phyloP scores from a whole-genome alignment of 306 rosid species.

The Lathyrus tuberosus region DNA sequence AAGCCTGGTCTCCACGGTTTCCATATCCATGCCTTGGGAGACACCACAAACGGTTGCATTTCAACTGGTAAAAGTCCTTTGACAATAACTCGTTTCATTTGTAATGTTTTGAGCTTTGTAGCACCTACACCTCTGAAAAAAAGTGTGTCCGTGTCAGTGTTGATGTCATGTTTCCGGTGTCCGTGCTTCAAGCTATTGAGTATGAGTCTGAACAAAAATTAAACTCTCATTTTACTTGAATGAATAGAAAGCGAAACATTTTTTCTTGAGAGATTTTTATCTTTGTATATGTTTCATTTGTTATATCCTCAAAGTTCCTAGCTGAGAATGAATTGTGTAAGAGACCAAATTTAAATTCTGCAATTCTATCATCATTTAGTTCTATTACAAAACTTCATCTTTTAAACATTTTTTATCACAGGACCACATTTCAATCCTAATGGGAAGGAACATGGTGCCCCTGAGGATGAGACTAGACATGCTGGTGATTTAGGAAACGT shows the following conservation, averaged over 20 bases:
- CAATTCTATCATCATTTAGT: background rate
- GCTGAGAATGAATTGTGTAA: constrained; percentile 16
- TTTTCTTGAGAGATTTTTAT: background rate
- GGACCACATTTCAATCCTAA: constrained; percentile 92
- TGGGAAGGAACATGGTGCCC: constrained; percentile 84
- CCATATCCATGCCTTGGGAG: constrained; percentile 93
- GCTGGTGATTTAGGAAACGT: constrained; percentile 98
- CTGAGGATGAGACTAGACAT: constrained; percentile 79
- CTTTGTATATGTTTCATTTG: background rate
- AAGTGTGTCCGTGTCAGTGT: too few species aligned
- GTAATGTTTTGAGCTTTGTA: background rate
- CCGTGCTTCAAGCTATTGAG: background rate
- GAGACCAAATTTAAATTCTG: background rate
- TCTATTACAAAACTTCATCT: constrained; percentile 3
- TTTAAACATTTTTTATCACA: constrained; percentile 29
- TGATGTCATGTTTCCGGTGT: too few species aligned
- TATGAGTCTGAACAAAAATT: constrained; percentile 1
- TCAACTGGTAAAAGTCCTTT: constrained; percentile 70
- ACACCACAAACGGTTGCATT: constrained; percentile 94
- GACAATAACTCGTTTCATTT: background rate
- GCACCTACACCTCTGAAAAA: too few species aligned
- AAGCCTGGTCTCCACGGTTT: constrained; percentile 92
- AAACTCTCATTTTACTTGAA: background rate
- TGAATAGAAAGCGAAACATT: background rate
- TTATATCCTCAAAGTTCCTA: constrained; percentile 2